phyloP scores from a whole-genome alignment of 495 filamentous ascomycete genomes.

The Penicillium tannophilum region DNA sequence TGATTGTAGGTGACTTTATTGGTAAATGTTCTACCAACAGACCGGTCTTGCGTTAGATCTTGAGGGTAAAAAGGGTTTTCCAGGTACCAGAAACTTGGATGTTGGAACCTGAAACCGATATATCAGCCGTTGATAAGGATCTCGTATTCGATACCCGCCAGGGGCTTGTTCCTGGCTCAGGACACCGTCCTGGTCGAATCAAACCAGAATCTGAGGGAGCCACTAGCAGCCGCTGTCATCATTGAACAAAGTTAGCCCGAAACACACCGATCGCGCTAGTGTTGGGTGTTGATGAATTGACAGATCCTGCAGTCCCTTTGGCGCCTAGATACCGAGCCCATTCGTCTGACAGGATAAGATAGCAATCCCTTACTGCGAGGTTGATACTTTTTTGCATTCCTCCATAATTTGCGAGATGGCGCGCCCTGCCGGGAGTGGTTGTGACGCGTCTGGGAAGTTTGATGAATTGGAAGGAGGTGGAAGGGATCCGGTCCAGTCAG shows the following conservation, averaged over 20 bases:
- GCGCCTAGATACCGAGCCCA: background rate
- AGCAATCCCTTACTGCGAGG: background rate
- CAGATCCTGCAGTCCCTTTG: background rate
- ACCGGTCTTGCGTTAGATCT: too few species aligned
- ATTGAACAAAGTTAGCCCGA: constrained; percentile 1
- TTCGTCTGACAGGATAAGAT: constrained; percentile 1
- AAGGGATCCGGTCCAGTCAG: too few species aligned
- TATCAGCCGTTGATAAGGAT: background rate
- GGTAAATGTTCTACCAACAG: too few species aligned
- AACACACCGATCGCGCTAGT: constrained; percentile 9
- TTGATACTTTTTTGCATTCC: background rate
- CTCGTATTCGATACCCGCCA: background rate
- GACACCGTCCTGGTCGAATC: background rate
- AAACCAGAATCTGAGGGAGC: background rate
- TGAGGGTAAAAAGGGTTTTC: background rate
- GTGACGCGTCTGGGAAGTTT: background rate
- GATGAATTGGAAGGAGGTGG: background rate
- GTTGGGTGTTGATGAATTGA: background rate
- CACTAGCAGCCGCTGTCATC: background rate
- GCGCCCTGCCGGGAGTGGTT: background rate
- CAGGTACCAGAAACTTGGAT: background rate
- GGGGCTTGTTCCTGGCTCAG: background rate
- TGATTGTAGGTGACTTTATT: background rate
- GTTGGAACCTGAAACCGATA: background rate
- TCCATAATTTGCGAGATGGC: background rate